phyloP scores from a whole-genome alignment of 768 basidiomycete species.

The Suillus discolor region DNA sequence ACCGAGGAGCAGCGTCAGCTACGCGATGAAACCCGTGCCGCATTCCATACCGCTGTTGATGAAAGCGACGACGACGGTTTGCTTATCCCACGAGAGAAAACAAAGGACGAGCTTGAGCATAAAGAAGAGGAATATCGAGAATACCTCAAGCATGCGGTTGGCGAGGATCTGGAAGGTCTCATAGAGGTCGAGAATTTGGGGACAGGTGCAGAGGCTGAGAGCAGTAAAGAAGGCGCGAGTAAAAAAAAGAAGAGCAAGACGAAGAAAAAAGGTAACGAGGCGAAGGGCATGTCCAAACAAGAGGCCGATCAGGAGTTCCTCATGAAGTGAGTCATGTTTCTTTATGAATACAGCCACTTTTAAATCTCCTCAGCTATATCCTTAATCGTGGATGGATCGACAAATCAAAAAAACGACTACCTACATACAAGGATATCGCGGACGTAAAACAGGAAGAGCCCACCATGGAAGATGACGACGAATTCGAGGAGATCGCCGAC shows the following conservation, averaged over 20 bases:
- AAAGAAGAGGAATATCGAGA: constrained; percentile 87
- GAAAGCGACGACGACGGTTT: constrained; percentile 60
- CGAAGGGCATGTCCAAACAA: constrained; percentile 32
- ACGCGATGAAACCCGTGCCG: constrained; percentile 80
- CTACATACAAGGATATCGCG: constrained; percentile 85
- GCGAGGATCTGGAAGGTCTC: constrained; percentile 68
- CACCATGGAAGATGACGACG: constrained; percentile 55
- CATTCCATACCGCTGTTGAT: constrained; percentile 60
- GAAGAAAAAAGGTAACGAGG: constrained; percentile 37
- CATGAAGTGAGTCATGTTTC: constrained; percentile 63
- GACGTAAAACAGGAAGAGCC: too few relatives aligned
- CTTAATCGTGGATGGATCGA: constrained; percentile 98
- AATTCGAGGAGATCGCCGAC: constrained; percentile 90
- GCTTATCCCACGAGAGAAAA: constrained; percentile 74
- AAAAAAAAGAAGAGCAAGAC: constrained; percentile 30
- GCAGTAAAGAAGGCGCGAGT: constrained; percentile 32
- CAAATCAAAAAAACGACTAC: constrained; percentile 66
- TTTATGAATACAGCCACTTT: neutral
- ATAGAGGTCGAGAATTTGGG: constrained; percentile 51
- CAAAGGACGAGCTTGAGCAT: constrained; percentile 69
- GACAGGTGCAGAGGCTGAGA: constrained; percentile 20
- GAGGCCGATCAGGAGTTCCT: constrained; percentile 69
- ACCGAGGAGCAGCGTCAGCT: constrained; percentile 76
- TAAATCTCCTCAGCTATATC: constrained; percentile 70
- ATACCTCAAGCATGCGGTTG: constrained; percentile 83